Evolutionary conservation across 139 green algal species (phyloP).

Genomic region (Edaphochlamys debaryana): DNA sequence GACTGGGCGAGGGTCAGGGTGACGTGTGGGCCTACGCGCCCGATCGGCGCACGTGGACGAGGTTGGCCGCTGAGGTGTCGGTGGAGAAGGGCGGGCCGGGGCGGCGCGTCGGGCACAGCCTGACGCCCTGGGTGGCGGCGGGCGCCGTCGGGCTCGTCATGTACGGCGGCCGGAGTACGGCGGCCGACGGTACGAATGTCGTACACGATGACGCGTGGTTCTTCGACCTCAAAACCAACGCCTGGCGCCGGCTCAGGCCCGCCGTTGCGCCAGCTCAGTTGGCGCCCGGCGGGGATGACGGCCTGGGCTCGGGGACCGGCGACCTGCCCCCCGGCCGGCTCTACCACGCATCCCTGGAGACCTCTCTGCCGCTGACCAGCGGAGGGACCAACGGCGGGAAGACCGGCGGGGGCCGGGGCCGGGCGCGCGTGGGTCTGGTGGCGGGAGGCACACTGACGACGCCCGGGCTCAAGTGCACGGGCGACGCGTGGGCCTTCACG

Average conservation of each 20-base stretch:
- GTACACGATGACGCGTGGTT: constrained; percentile 34
- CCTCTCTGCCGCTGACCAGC: background rate
- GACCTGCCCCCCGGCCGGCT: background rate
- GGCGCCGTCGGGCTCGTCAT: constrained; percentile 6
- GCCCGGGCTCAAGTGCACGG: constrained; percentile 39
- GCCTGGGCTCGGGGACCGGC: too few species aligned
- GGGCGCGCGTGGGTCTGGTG: constrained; percentile 30
- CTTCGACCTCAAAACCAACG: constrained; percentile 47
- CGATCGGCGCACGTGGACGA: background rate
- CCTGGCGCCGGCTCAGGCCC: too few species aligned
- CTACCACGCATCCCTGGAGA: constrained; percentile 30
- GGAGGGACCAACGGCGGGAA: background rate
- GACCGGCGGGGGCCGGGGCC: background rate
- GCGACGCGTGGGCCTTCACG: constrained; percentile 41
- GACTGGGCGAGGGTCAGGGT: constrained; percentile 37
- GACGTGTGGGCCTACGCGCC: constrained; percentile 49
- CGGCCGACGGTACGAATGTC: background rate
- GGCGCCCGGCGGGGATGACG: too few species aligned
- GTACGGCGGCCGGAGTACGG: constrained; percentile 15
- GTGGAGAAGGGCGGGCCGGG: constrained; percentile 10
- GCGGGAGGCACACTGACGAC: constrained; percentile 42
- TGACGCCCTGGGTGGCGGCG: background rate
- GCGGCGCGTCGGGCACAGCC: background rate
- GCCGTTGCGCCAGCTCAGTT: too few species aligned
- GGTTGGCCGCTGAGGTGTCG: constrained; percentile 20